Percentiles rank a stretch among this genome's conserved stretches.
Evolutionary conservation across 768 basidiomycete genomes (phyloP).

Genomic region (Lactarius akahatsu): DNA sequence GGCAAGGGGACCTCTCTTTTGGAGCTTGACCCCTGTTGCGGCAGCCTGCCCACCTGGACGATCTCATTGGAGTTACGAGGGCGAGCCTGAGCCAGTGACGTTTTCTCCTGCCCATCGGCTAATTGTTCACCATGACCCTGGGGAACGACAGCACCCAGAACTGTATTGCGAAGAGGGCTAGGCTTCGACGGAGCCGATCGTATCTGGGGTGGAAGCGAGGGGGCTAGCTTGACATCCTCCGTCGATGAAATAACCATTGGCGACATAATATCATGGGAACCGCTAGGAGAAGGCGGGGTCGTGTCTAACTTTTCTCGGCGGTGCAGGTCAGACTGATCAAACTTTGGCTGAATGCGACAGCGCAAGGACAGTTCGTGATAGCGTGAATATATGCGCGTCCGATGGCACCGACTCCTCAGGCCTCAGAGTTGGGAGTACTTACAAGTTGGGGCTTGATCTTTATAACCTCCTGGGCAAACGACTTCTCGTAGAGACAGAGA

Average conservation of each 20-base stretch:
- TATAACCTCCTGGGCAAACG: conserved; percentile 76
- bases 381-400: conserved; percentile 19
- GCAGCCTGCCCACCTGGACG: background rate
- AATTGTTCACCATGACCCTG: background rate
- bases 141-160: background rate
- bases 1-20: background rate
- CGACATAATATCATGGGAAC: conserved; percentile 11
- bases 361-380: conserved; percentile 2
- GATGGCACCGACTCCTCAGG: background rate
- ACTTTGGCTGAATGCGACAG: conserved; percentile 49
- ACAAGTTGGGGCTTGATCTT: conserved; percentile 88
- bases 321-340: conserved; percentile 65
- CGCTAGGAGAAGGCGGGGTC: conserved; percentile 4
- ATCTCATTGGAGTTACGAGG: background rate
- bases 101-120: background rate
- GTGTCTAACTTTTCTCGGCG: conserved; percentile 54
- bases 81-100: background rate
- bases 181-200: conserved; percentile 13
- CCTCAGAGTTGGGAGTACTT: conserved; percentile 36
- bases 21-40: conserved; percentile 11
- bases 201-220: background rate
- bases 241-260: conserved; percentile 14
- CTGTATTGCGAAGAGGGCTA: conserved; percentile 11
- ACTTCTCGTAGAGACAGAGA: conserved; percentile 96
- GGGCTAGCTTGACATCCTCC: conserved; percentile 5